These are phyloP conservation scores for Blepharisma undulans DNA, from an alignment of 169 alveolate species.

Conservation along the genomic window DNA sequence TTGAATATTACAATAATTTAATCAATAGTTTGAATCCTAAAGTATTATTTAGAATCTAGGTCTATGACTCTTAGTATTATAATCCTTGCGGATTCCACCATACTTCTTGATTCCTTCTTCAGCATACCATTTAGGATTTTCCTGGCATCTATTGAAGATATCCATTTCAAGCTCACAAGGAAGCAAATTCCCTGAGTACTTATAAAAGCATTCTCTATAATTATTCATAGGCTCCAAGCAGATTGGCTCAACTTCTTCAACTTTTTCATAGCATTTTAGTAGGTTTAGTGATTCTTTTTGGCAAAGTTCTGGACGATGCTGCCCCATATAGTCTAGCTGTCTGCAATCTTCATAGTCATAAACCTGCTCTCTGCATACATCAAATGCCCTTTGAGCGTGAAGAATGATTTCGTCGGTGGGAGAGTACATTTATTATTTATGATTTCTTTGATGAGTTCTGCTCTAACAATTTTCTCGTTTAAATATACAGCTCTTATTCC, in stretches of 20 bases:
- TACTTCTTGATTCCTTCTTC: slow-evolving; percentile 20
- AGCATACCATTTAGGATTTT: slow-evolving; percentile 44
- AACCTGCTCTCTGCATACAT: slow-evolving; percentile 58
- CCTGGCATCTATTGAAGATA: slow-evolving; percentile 47
- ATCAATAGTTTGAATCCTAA: not conserved
- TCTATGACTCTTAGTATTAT: not conserved
- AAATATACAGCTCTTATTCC: not conserved
- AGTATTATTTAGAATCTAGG: not conserved
- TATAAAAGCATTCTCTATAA: slow-evolving; percentile 58
- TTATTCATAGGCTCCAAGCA: slow-evolving; percentile 58
- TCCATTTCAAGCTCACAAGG: slow-evolving; percentile 47
- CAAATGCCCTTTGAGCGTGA: slow-evolving; percentile 60
- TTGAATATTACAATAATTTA: no score
- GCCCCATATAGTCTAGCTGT: slow-evolving; percentile 39
- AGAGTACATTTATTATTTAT: slow-evolving; percentile 25
- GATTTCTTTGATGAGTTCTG: not conserved
- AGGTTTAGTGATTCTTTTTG: slow-evolving; percentile 41
- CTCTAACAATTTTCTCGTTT: not conserved
- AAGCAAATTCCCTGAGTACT: slow-evolving; percentile 54
- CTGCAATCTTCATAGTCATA: slow-evolving; percentile 63
- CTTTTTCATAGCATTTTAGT: slow-evolving; percentile 55
- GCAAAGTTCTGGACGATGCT: slow-evolving; percentile 46
- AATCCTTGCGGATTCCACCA: not conserved
- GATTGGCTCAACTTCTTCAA: slow-evolving; percentile 57
- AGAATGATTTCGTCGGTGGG: slow-evolving; percentile 41